Conservation (phyloP, 495 filamentous ascomycete genomes). For the Hypoxylon crocopeplum region DNA sequence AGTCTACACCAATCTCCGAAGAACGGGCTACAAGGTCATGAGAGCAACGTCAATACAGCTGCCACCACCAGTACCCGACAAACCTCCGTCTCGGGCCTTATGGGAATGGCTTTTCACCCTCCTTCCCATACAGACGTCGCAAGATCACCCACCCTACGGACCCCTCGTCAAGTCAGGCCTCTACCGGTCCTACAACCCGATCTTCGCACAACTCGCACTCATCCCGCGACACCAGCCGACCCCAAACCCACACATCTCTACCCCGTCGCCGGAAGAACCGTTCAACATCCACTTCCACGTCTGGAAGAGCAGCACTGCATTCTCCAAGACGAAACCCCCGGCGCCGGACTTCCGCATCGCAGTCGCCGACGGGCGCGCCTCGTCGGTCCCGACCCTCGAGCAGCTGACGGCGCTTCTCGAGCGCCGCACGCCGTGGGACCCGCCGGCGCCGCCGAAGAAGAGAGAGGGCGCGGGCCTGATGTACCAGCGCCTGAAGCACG, state of each 20-base stretch:
- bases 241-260: conserved; percentile 34
- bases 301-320: conserved; percentile 71
- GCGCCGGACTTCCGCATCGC: conserved; percentile 82
- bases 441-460: conserved; percentile 59
- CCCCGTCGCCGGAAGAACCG: conserved; percentile 51
- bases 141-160: conserved; percentile 51
- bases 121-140: conserved; percentile 23
- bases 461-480: conserved; percentile 47
- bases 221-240: conserved; percentile 74
- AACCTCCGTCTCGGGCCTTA: conserved; percentile 26
- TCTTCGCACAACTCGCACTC: conserved; percentile 78
- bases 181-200: conserved; percentile 78
- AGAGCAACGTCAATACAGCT: conserved; percentile 60
- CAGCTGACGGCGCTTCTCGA: conserved; percentile 75
- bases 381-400: conserved; percentile 65
- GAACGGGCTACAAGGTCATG: conserved; percentile 81
- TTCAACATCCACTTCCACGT: conserved; percentile 78
- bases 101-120: conserved; percentile 54
- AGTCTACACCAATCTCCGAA: conserved; percentile 82
- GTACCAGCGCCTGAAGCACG: conserved; percentile 80
- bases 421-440: conserved; percentile 65
- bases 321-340: conserved; percentile 77
- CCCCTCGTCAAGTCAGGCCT: conserved; percentile 78
- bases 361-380: conserved; percentile 77
- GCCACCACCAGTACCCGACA: conserved; percentile 1